These are phyloP conservation scores for Rubia balearica DNA, from an alignment of 305 asterid genomes.

Conservation along the genomic window DNA sequence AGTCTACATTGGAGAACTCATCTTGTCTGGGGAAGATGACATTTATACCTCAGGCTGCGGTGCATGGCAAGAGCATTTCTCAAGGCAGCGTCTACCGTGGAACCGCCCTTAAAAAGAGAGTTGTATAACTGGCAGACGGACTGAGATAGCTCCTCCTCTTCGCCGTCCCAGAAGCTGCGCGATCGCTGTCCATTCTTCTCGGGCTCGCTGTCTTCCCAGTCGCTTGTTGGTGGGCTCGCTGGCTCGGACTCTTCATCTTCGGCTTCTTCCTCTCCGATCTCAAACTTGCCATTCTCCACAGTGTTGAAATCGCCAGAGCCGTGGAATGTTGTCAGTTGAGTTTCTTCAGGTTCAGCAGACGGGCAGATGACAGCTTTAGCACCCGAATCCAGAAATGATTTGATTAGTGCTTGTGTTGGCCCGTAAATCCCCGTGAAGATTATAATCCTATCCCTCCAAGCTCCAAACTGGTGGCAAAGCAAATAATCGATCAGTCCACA, in stretches of 20 bases:
- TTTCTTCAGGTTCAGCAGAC: constrained; percentile 82
- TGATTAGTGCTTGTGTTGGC: constrained; percentile 69
- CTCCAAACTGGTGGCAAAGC: constrained; percentile 54
- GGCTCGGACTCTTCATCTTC: constrained; percentile 73
- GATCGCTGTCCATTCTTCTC: constrained; percentile 51
- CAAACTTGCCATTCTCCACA: constrained; percentile 77
- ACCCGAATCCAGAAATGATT: constrained; percentile 90
- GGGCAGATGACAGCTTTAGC: constrained; percentile 98
- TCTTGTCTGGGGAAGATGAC: constrained; percentile 41
- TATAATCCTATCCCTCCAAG: constrained; percentile 96
- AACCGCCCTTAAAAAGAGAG: constrained; percentile 68
- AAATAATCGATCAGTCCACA: constrained; percentile 2
- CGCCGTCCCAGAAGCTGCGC: constrained; percentile 64
- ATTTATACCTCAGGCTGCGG: constrained; percentile 59
- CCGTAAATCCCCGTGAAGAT: constrained; percentile 84
- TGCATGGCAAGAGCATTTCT: constrained; percentile 54
- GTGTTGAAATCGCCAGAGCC: constrained; percentile 73
- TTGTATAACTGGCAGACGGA: constrained; percentile 66
- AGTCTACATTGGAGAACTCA: constrained; percentile 13
- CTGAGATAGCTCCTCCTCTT: constrained; percentile 79
- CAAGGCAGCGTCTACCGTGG: constrained; percentile 55
- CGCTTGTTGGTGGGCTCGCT: constrained; percentile 71
- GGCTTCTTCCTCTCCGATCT: constrained; percentile 85
- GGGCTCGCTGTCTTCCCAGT: constrained; percentile 93
- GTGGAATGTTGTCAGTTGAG: constrained; percentile 51